These are phyloP conservation scores for Strigomonas galati DNA, from an alignment of 208 protist genomes.

Conservation along the genomic window DNA sequence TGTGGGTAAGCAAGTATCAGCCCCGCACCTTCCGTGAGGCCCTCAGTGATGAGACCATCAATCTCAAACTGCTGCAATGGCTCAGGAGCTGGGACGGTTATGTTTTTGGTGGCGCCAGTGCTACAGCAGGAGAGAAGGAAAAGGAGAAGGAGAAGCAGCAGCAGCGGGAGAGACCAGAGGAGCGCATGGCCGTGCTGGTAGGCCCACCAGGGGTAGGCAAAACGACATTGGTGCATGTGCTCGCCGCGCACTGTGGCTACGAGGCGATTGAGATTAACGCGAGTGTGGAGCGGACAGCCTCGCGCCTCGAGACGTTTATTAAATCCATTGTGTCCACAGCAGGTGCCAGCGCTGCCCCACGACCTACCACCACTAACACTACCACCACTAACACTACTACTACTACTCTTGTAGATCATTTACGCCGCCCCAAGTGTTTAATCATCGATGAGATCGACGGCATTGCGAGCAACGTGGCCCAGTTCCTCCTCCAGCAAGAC, in stretches of 20 bases:
- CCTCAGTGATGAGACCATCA: constrained; percentile 79
- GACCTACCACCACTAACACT: neutral
- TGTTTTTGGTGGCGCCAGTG: constrained; percentile 37
- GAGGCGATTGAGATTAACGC: constrained; percentile 95
- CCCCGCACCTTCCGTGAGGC: constrained; percentile 72
- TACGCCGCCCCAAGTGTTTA: constrained; percentile 75
- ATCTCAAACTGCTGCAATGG: constrained; percentile 76
- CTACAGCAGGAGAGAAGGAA: neutral
- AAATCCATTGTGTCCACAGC: constrained; percentile 46
- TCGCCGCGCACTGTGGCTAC: constrained; percentile 93
- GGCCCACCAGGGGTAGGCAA: constrained; percentile 96
- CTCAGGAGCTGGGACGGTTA: constrained; percentile 78
- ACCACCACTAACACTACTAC: neutral
- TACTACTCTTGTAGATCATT: constrained; percentile 44
- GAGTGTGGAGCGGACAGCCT: constrained; percentile 81
- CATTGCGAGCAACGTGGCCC: constrained; percentile 62
- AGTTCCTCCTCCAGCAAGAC: constrained; percentile 46
- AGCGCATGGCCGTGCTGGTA: constrained; percentile 75
- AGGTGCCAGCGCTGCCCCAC: neutral
- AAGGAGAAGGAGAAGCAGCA: neutral
- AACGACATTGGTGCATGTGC: constrained; percentile 94
- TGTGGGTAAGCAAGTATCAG: constrained; percentile 79
- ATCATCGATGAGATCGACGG: constrained; percentile 92
- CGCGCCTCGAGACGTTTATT: constrained; percentile 65
- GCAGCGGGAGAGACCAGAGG: constrained; percentile 27